phyloP scores from a whole-genome alignment of 768 basidiomycete species.

The Auriscalpium microsporum region DNA sequence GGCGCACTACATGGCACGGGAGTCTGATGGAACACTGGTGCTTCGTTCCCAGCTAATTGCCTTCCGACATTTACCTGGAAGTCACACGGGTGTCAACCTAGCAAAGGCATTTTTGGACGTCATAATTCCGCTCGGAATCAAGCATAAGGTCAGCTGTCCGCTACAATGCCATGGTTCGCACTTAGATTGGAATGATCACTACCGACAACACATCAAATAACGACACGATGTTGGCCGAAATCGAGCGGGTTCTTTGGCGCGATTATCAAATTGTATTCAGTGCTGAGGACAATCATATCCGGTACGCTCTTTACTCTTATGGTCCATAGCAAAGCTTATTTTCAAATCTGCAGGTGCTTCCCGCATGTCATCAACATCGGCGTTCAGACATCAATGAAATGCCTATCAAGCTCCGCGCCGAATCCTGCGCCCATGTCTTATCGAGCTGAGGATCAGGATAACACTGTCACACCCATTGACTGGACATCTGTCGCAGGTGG shows the following conservation, averaged over 20 bases:
- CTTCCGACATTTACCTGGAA: conserved; percentile 27
- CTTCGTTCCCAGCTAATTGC: conserved; percentile 28
- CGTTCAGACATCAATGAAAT: not conserved
- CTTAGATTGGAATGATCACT: conserved; percentile 32
- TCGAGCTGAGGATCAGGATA: not conserved
- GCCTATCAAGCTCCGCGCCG: not conserved
- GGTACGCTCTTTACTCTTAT: not conserved
- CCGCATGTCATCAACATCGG: conserved; percentile 14
- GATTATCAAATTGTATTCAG: conserved; percentile 12
- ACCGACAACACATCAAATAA: conserved; percentile 24
- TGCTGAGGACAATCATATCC: conserved; percentile 10
- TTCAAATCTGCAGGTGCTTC: conserved; percentile 11
- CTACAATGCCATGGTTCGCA: conserved; percentile 18
- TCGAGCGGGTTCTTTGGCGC: conserved; percentile 4
- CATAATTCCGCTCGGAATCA: conserved; percentile 21
- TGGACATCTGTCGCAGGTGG: too few relatives aligned
- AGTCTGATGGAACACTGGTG: conserved; percentile 9
- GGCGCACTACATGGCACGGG: conserved; percentile 29
- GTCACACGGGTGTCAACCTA: conserved; percentile 32
- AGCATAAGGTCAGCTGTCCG: conserved; percentile 10
- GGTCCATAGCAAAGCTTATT: not conserved
- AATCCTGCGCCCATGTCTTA: not conserved
- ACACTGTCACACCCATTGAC: not conserved
- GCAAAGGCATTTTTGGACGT: conserved; percentile 21
- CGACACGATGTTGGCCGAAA: conserved; percentile 15